Percentiles rank a stretch among this genome's conserved stretches.
phyloP scores from a whole-genome alignment of 257 asterid genomes.

The Solanum chilense region DNA sequence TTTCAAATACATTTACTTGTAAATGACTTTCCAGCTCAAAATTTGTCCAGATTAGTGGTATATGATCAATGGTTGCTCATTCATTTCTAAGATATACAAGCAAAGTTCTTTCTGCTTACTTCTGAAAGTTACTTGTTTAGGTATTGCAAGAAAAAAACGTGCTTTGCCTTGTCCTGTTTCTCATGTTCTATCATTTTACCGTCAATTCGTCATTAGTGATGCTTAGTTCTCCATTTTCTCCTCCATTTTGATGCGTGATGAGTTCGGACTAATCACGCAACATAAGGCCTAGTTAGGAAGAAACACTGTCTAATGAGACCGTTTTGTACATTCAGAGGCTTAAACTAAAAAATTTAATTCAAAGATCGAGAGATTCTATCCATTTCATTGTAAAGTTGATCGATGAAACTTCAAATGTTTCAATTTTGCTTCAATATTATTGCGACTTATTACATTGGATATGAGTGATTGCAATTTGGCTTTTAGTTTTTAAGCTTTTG shows the following conservation, averaged over 20 bases:
- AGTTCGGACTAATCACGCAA: neutral
- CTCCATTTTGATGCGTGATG: neutral
- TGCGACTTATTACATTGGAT: neutral
- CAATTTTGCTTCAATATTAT: neutral
- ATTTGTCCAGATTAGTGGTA: neutral
- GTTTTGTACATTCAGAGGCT: neutral
- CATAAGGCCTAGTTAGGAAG: neutral
- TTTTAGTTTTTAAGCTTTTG: neutral
- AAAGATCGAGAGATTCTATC: neutral
- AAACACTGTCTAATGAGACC: neutral
- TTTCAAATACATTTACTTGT: neutral
- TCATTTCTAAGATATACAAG: neutral
- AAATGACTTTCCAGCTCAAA: neutral
- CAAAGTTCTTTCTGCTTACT: neutral
- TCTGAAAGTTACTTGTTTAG: neutral
- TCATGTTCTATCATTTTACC: neutral
- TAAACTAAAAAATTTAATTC: neutral
- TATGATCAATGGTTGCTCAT: neutral
- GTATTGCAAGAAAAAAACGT: neutral
- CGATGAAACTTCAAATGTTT: neutral
- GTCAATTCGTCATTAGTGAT: neutral
- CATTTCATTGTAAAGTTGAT: too few relatives aligned
- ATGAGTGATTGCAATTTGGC: neutral
- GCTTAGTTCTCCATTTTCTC: neutral
- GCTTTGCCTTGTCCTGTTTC: neutral